Base-by-base conservation (phyloP, 495 filamentous ascomycete species). In the Penicillium crystallinum region DNA sequence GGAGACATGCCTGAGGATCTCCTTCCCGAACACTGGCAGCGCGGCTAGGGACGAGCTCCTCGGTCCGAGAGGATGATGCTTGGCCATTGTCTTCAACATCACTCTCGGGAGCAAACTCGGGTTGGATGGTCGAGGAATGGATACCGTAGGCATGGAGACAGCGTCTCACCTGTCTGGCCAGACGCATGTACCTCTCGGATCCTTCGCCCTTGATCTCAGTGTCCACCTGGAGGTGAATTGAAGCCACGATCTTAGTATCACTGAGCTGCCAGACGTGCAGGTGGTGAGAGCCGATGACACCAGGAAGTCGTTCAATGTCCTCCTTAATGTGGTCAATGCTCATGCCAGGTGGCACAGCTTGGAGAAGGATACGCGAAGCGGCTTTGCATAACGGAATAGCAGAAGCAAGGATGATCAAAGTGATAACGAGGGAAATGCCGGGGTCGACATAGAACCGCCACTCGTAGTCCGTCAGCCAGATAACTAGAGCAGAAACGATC, bases 181-280 rank as follows among this genome's bases (percentile, higher is more conserved):
- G 81, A 43, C 81, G 77, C 95, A 97, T 98, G 64, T 96, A 98
- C 46, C 83, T 77, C 64, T 85, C 85, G 1, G 82, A 87, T 6
- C 84, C 83, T 37, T 83, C 82, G 58, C 80, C 83, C 58, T 85
- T 79, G 67, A 84, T 81, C 59, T 91, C 85, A 22, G 82, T 86
- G 33, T 83, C 84, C 11, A 97, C 86, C 63, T 95, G 88, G 41
- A 98, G 87, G 65, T 98, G 93, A 61, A 98, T 79, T 0, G 86
- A 90, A 4, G 95, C 91, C 17, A 98, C 85, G 29, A 95, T 76
- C 71, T 96, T 95, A 11, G 90, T 89, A 62, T 97, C 92, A 36
- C 85, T 93, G 23, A 98, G 80, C 66, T 97, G 92, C 93, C 93
- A 98, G 53, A 98, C 91, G 66, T 98, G 93, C 10, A 98, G 77